phyloP scores from a whole-genome alignment of 305 asterid genomes.

The Plantago coronopus region DNA sequence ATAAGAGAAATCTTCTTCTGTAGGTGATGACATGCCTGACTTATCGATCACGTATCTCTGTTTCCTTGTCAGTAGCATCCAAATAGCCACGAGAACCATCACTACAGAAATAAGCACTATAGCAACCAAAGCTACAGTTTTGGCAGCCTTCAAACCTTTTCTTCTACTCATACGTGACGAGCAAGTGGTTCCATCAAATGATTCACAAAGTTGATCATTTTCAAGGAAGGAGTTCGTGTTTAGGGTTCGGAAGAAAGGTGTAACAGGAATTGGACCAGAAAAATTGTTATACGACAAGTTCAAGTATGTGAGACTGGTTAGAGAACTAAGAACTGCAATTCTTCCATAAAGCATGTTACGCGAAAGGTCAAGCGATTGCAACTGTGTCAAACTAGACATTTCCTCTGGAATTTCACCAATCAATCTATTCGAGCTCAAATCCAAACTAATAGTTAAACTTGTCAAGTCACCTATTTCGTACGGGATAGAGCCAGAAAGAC shows the following conservation, averaged over 20 bases:
- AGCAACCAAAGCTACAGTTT: slow-evolving; percentile 46
- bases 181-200: slow-evolving; percentile 68
- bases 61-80: slow-evolving; percentile 52
- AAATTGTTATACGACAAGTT: slow-evolving; percentile 73
- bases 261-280: slow-evolving; percentile 78
- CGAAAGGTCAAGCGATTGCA: slow-evolving; percentile 84
- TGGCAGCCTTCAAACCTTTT: slow-evolving; percentile 44
- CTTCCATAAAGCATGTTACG: slow-evolving; percentile 52
- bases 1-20: slow-evolving; percentile 69
- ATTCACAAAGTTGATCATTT: slow-evolving; percentile 64
- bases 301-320: slow-evolving; percentile 71
- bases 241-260: slow-evolving; percentile 69
- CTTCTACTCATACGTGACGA: slow-evolving; percentile 35
- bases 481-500: slow-evolving; percentile 67
- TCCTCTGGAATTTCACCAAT: slow-evolving; percentile 70
- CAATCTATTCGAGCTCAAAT: slow-evolving; percentile 63
- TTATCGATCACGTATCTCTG: slow-evolving; percentile 40
- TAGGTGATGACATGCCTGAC: slow-evolving; percentile 30
- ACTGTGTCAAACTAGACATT: slow-evolving; percentile 59
- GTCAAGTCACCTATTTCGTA: slow-evolving; percentile 58
- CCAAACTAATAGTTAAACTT: slow-evolving; percentile 75
- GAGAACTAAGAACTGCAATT: slow-evolving; percentile 49
- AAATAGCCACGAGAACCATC: slow-evolving; percentile 42
- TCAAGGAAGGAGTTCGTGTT: slow-evolving; percentile 53
- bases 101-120: slow-evolving; percentile 44